Percentiles rank a stretch among this genome's conserved stretches.
phyloP scores from a whole-genome alignment of 2,329 filamentous ascomycete genomes.

The Neonectria ditissima region DNA sequence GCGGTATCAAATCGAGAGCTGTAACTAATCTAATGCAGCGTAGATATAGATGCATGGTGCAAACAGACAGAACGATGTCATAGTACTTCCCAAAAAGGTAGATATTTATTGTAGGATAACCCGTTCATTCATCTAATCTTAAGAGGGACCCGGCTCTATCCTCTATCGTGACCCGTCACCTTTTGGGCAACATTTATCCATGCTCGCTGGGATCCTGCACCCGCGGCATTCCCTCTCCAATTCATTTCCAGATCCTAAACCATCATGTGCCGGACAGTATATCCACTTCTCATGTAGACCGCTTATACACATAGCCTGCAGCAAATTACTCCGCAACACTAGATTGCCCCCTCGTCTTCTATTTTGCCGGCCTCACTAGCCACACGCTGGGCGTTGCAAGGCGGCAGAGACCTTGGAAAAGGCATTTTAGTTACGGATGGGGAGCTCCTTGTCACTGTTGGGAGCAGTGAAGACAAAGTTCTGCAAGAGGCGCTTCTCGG shows the following conservation, averaged over 20 bases:
- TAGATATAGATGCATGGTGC: neutral
- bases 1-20: neutral
- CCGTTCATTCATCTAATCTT: conserved; percentile 46
- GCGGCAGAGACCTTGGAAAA: conserved; percentile 47
- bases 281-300: conserved; percentile 37
- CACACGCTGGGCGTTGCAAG: neutral
- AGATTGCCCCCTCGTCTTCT: conserved; percentile 31
- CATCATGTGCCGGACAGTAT: conserved; percentile 38
- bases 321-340: conserved; percentile 40
- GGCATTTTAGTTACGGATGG: conserved; percentile 48
- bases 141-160: conserved; percentile 42
- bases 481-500: conserved; percentile 58
- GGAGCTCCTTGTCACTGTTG: conserved; percentile 46
- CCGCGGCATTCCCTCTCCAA: conserved; percentile 37
- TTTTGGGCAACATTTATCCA: conserved; percentile 35
- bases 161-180: conserved; percentile 40
- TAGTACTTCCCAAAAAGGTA: conserved; percentile 20
- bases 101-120: conserved; percentile 41
- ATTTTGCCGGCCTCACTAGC: conserved; percentile 29
- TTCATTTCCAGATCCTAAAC: conserved; percentile 44
- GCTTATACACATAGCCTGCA: conserved; percentile 40
- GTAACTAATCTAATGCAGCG: too few relatives aligned
- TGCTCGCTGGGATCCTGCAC: conserved; percentile 37
- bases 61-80: conserved; percentile 10
- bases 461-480: conserved; percentile 54